Evolutionary conservation across 129 eudicot genomes (phyloP).

Genomic region (Flaveria sonorensis): DNA sequence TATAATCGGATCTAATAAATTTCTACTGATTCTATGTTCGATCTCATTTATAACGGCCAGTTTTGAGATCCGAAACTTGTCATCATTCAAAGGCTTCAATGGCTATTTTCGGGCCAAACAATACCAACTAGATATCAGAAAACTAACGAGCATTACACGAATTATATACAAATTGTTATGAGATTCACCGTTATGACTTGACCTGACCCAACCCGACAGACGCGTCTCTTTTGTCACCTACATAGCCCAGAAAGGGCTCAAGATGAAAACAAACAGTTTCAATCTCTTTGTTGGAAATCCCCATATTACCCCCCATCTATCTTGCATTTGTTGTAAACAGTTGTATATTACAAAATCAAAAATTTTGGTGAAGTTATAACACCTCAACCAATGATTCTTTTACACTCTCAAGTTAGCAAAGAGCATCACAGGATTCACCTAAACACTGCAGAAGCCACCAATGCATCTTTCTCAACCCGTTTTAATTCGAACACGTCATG

Average conservation of each 20-base stretch:
- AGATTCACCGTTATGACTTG: not conserved
- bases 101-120: not conserved
- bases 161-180: not conserved
- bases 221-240: not conserved
- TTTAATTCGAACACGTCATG: conserved; percentile 24
- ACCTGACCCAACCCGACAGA: not conserved
- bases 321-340: conserved; percentile 48
- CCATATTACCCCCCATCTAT: conserved; percentile 37
- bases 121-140: not conserved
- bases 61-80: not conserved
- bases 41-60: too few species aligned
- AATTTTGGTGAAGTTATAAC: conserved; percentile 40
- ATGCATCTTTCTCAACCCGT: conserved; percentile 31
- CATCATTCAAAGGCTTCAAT: not conserved
- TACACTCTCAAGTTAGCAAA: conserved; percentile 42
- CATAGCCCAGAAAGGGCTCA: conserved; percentile 7
- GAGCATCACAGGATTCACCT: conserved; percentile 35
- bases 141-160: not conserved
- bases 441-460: conserved; percentile 43
- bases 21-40: too few species aligned
- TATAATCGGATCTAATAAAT: too few species aligned
- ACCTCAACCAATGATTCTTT: conserved; percentile 41
- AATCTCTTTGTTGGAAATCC: conserved; percentile 18
- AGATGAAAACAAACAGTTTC: conserved; percentile 30
- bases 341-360: conserved; percentile 61